Conservation (phyloP, 805 yeast species). For the Cyberlindnera xishuangbannaensis region DNA sequence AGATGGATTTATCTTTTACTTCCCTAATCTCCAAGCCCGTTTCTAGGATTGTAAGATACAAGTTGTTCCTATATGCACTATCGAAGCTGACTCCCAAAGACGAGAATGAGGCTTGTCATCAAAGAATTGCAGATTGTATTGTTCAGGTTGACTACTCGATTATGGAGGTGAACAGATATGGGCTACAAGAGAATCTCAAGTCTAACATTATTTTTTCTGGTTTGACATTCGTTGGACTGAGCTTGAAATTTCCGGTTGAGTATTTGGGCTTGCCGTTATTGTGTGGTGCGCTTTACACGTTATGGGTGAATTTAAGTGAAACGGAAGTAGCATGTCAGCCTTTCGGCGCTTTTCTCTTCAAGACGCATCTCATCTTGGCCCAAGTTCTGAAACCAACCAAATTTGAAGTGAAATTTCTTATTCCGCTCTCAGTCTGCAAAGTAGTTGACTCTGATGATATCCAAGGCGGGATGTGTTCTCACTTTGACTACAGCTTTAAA, state of each 20-base stretch:
- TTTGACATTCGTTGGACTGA: constrained; percentile 11
- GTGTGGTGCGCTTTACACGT: constrained; percentile 36
- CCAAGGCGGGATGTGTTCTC: constrained; percentile 27
- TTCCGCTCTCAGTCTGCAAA: constrained; percentile 38
- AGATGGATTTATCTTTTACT: constrained; percentile 44
- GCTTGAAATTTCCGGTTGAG: constrained; percentile 31
- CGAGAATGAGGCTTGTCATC: constrained; percentile 14
- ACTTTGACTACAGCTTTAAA: constrained; percentile 33
- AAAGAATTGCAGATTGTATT: constrained; percentile 15
- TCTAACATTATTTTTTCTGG: constrained; percentile 13
- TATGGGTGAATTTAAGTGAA: constrained; percentile 32
- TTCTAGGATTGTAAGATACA: constrained; percentile 43
- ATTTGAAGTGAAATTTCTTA: constrained; percentile 36
- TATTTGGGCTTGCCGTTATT: constrained; percentile 42
- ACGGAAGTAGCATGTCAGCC: constrained; percentile 11
- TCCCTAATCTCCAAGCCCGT: constrained; percentile 53
- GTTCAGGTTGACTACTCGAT: constrained; percentile 21
- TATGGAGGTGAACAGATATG: constrained; percentile 27
- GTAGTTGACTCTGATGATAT: constrained; percentile 25
- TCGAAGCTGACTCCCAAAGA: constrained; percentile 24
- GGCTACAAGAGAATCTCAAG: constrained; percentile 20
- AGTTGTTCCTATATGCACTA: constrained; percentile 42
- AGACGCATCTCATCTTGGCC: constrained; percentile 42
- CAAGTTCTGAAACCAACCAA: constrained; percentile 22
- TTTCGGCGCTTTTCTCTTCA: constrained; percentile 39